Evolutionary conservation across 768 basidiomycete genomes (phyloP), one percentile per base, ranked within the genome.

Genomic region (Mycena olivaceomarginata): DNA sequence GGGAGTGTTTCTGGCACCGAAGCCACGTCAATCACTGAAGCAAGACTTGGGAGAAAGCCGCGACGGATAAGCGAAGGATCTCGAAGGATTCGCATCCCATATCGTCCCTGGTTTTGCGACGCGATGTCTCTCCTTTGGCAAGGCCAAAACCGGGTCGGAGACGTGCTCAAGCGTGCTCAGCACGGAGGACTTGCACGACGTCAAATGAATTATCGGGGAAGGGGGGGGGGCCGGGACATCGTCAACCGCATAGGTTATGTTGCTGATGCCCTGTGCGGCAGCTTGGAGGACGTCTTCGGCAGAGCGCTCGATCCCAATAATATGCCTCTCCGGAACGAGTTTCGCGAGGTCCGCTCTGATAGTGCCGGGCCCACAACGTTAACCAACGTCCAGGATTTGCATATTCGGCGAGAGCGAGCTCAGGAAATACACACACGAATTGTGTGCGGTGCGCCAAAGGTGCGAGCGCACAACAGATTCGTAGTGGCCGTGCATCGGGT

Each of bases 291-390:
- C 84, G 5, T 83, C 84, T 0, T 82, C 63, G 18, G 80, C 79
- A 43, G 82, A 70, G 39, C 25, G 72, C 64, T 92, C 91, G 67
- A 91, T 73, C 5, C 89, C 91, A 16, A 85, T 85, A 56, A 91
- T 87, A 12, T 84, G 80, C 0, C 90, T 90, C 41, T 86, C 63
- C 1, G 87, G 85, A 20, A 88, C 87, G 73, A 84, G 83, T 1
- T 73, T 72, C 2, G 90, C 90, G 25, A 92, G 81, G 68, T 87
- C 87, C 40, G 80, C 75, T 1, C 89, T 89, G 81, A 91, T 91
- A 16, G 88, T 89, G 0, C 90, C 91, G 0, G 91, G 90, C 0
- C 91, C 90, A 75, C 89, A 91, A n/a, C n/a, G n/a, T n/a, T n/a
- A n/a, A 12, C 90, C 90, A 45, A 91, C 80, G 79, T 92, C 91